These are phyloP conservation scores for Rhodamnia argentea DNA, from an alignment of 345 rosid species.

Conservation along the genomic window DNA sequence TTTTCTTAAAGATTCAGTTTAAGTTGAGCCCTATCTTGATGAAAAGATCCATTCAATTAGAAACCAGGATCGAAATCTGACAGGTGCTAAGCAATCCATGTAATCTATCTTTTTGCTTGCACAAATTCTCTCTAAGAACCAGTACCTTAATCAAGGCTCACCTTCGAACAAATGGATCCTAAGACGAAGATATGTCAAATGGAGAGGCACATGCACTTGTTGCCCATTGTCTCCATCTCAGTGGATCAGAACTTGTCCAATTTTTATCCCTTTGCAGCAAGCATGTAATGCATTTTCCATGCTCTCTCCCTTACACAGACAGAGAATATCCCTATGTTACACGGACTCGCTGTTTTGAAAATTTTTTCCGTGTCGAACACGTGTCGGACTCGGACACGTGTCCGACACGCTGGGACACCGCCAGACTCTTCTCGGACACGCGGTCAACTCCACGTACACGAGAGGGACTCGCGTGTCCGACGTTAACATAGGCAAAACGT, in stretches of 20 bases:
- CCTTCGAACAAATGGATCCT: conserved; percentile 52
- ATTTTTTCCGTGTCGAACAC: too few relatives aligned
- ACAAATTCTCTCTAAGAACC: background rate
- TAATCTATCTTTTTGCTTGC: background rate
- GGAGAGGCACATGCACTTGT: conserved; percentile 34
- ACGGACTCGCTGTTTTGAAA: too few relatives aligned
- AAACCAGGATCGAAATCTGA: background rate
- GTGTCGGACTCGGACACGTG: too few relatives aligned
- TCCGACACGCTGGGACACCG: too few relatives aligned
- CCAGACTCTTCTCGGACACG: too few relatives aligned
- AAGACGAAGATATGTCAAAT: background rate
- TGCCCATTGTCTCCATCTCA: conserved; percentile 96
- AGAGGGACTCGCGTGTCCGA: too few relatives aligned
- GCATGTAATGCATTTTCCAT: conserved; percentile 99
- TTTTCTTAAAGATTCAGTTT: background rate
- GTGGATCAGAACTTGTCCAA: conserved; percentile 93
- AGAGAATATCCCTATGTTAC: background rate
- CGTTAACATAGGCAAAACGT: too few relatives aligned
- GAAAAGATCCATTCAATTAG: background rate
- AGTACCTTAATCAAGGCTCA: conserved; percentile 42
- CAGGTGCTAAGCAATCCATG: background rate
- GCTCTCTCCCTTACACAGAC: conserved; percentile 83
- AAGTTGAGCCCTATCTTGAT: background rate
- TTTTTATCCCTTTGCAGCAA: conserved; percentile 97
- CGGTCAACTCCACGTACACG: too few relatives aligned